phyloP scores from a whole-genome alignment of 495 filamentous ascomycete species.

The Penicillium argentinense region DNA sequence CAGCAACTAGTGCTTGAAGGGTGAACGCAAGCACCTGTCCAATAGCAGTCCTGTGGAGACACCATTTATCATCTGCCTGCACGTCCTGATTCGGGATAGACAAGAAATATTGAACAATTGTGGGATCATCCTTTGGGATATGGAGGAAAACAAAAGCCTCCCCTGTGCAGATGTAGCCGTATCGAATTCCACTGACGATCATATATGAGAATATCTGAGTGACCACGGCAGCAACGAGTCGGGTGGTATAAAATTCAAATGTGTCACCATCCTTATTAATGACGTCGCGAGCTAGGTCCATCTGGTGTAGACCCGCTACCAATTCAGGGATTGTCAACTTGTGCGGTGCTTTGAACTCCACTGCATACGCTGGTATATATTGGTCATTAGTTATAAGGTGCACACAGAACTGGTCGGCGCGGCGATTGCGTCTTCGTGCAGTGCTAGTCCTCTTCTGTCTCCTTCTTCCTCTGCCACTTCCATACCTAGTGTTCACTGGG shows the following conservation, averaged over 20 bases:
- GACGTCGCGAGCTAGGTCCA: constrained; percentile 27
- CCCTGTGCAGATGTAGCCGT: constrained; percentile 47
- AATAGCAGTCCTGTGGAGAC: constrained; percentile 42
- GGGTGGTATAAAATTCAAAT: constrained; percentile 31
- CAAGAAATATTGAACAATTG: constrained; percentile 27
- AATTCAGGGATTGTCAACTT: constrained; percentile 27
- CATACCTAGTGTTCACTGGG: constrained; percentile 14
- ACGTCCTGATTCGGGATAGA: constrained; percentile 34
- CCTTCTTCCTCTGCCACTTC: constrained; percentile 19
- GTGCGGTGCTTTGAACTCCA: constrained; percentile 30
- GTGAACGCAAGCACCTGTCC: constrained; percentile 49
- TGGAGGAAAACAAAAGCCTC: constrained; percentile 49
- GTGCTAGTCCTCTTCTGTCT: constrained; percentile 16
- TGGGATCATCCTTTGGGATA: constrained; percentile 38
- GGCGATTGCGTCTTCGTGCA: constrained; percentile 17
- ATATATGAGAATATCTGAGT: constrained; percentile 52
- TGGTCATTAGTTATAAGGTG: constrained; percentile 19
- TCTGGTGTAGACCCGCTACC: constrained; percentile 29
- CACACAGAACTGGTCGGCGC: constrained; percentile 26
- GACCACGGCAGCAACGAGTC: constrained; percentile 22
- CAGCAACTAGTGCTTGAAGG: constrained; percentile 38
- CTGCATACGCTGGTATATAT: constrained; percentile 22
- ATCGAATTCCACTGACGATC: constrained; percentile 38
- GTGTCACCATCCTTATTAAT: constrained; percentile 29
- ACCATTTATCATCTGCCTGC: constrained; percentile 17